Conservation (phyloP, 345 rosid genomes). For the Eutrema japonicum region DNA sequence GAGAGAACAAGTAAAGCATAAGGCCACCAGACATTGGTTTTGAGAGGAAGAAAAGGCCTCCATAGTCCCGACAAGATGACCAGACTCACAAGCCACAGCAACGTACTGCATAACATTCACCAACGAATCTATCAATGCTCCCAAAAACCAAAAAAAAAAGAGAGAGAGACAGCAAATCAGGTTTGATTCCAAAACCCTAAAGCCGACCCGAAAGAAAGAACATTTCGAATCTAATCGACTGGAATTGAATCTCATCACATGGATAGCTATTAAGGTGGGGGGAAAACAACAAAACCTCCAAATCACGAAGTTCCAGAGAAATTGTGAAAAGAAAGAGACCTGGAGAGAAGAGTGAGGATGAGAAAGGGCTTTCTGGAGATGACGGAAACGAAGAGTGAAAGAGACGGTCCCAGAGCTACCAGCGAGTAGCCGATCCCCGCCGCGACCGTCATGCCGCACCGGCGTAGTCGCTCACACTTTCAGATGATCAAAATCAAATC, state of each 20-base stretch:
- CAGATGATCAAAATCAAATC: slow-evolving; percentile 29
- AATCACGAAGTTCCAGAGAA: neutral
- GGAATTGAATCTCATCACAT: neutral
- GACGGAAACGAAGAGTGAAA: slow-evolving; percentile 82
- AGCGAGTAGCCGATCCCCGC: slow-evolving; percentile 95
- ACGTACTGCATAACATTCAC: slow-evolving; percentile 58
- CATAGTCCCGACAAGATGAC: slow-evolving; percentile 82
- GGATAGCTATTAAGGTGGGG: no score
- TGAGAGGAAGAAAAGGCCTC: slow-evolving; percentile 93
- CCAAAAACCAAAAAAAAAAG: no score
- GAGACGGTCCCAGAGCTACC: slow-evolving; percentile 87
- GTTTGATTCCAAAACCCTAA: slow-evolving; percentile 9
- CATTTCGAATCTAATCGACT: neutral
- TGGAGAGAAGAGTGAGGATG: slow-evolving; percentile 92
- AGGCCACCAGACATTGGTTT: slow-evolving; percentile 77
- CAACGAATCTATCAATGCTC: slow-evolving; percentile 29
- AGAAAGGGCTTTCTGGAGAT: slow-evolving; percentile 92
- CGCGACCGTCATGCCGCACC: slow-evolving; percentile 62
- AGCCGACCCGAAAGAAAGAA: slow-evolving; percentile 1
- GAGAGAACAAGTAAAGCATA: slow-evolving; percentile 74
- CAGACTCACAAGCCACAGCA: slow-evolving; percentile 88
- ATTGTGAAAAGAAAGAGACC: slow-evolving; percentile 50
- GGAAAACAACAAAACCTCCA: neutral
- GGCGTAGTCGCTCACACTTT: slow-evolving; percentile 11
- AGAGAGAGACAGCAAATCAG: neutral